Evolutionary conservation across 768 basidiomycete species (phyloP).

Genomic region (Psilocybe cyanescens): DNA sequence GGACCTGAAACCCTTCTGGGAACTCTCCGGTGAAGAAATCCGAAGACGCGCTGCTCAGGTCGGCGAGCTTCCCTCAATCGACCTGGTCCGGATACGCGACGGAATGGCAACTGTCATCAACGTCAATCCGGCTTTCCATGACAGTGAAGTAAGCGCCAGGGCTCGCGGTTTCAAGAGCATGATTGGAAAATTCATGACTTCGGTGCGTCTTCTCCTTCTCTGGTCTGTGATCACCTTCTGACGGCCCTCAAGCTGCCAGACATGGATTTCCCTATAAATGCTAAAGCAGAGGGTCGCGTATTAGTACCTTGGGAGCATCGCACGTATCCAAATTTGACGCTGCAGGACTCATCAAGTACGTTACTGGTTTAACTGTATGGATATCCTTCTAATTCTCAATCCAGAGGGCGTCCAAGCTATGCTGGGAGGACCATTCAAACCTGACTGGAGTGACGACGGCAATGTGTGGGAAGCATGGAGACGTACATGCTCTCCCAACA

Average conservation of each 20-base stretch:
- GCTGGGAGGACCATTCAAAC: constrained; percentile 66
- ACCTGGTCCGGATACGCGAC: constrained; percentile 77
- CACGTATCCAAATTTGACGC: constrained; percentile 72
- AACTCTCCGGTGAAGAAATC: constrained; percentile 71
- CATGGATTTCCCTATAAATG: constrained; percentile 94
- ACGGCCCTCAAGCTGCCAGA: constrained; percentile 69
- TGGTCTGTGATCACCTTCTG: neutral
- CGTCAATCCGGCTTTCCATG: constrained; percentile 61
- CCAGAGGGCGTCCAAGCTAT: constrained; percentile 57
- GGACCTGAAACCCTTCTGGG: constrained; percentile 89
- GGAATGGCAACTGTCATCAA: constrained; percentile 66
- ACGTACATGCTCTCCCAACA: constrained; percentile 82
- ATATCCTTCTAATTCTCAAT: constrained; percentile 26
- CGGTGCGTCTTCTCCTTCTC: constrained; percentile 41
- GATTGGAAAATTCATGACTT: constrained; percentile 68
- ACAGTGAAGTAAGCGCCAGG: constrained; percentile 74
- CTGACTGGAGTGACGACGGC: constrained; percentile 87
- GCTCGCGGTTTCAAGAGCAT: constrained; percentile 79
- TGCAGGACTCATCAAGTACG: constrained; percentile 45
- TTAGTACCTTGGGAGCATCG: constrained; percentile 91
- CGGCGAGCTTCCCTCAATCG: constrained; percentile 80
- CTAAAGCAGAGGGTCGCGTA: constrained; percentile 91
- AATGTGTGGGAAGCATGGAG: constrained; percentile 95
- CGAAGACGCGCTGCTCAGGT: constrained; percentile 66
- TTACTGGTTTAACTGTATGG: neutral